phyloP scores from a whole-genome alignment of 2,329 filamentous ascomycete genomes.

The Claviceps purpurea region DNA sequence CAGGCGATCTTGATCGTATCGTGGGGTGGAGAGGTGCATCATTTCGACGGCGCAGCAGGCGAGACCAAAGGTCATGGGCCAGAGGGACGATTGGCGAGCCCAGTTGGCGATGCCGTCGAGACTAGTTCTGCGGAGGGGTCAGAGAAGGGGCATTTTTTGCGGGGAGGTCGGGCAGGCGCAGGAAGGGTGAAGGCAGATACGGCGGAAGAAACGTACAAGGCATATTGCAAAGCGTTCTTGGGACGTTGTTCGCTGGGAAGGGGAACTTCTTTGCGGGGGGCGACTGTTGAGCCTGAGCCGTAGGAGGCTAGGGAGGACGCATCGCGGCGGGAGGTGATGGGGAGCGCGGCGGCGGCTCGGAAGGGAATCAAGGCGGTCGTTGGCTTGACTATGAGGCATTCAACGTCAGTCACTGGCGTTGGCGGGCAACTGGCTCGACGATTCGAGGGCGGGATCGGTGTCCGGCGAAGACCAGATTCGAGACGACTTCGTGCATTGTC shows the following conservation, averaged over 20 bases:
- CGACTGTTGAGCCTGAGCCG: constrained; percentile 37
- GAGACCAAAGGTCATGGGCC: constrained; percentile 81
- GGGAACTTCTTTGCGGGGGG: constrained; percentile 56
- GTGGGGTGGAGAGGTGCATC: constrained; percentile 81
- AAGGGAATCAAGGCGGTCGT: constrained; percentile 48
- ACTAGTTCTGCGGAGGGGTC: constrained; percentile 44
- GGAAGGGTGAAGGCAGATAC: background rate
- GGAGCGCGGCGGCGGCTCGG: constrained; percentile 45
- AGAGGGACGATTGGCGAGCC: constrained; percentile 71
- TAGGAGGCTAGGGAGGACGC: constrained; percentile 44
- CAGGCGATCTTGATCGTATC: constrained; percentile 78
- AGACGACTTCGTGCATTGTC: background rate
- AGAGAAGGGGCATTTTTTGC: no score
- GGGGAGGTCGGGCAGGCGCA: background rate
- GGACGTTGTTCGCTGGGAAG: constrained; percentile 66
- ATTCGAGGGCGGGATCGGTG: no score
- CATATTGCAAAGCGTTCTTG: constrained; percentile 74
- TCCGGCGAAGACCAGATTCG: no score
- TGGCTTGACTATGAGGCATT: constrained; percentile 45
- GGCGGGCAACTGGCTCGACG: no score
- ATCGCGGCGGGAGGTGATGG: constrained; percentile 49
- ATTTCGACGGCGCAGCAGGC: constrained; percentile 86
- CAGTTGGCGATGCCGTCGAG: constrained; percentile 73
- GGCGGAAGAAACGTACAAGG: constrained; percentile 48
- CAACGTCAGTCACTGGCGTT: background rate